Conservation (phyloP, 1,284 basidiomycete genomes). For the Wolfiporia cocos region DNA sequence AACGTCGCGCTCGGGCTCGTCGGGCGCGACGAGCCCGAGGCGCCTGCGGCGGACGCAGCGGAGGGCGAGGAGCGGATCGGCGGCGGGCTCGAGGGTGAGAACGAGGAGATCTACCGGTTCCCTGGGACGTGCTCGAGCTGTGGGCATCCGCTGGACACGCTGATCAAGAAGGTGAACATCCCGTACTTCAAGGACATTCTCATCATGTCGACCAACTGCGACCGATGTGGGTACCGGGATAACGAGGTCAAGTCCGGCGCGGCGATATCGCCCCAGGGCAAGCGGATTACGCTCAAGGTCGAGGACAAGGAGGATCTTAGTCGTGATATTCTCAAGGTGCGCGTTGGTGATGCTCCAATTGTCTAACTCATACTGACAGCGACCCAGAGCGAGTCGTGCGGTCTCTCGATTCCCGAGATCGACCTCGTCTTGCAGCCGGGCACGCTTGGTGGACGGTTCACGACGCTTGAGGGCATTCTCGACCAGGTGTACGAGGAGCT, state of each 20-base stretch:
- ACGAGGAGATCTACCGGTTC: constrained; percentile 91
- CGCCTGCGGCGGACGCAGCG: constrained; percentile 23
- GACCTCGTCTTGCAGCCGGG: constrained; percentile 90
- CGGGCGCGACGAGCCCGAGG: constrained; percentile 38
- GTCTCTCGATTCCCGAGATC: constrained; percentile 91
- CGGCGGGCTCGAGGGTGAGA: constrained; percentile 28
- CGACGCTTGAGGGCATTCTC: constrained; percentile 93
- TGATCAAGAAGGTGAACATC: constrained; percentile 96
- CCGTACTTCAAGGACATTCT: constrained; percentile 99
- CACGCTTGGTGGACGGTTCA: constrained; percentile 97
- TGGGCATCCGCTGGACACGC: constrained; percentile 76
- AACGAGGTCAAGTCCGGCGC: constrained; percentile 96
- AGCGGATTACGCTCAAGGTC: constrained; percentile 85
- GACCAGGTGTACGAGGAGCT: constrained; percentile 96
- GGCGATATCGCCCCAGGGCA: constrained; percentile 83
- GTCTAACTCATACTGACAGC: background rate
- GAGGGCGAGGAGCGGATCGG: constrained; percentile 29
- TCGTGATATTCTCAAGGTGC: constrained; percentile 89
- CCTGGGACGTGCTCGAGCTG: constrained; percentile 89
- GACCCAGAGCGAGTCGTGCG: constrained; percentile 83
- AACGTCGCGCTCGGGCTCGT: constrained; percentile 79
- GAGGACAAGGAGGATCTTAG: constrained; percentile 93
- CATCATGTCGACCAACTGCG: constrained; percentile 99
- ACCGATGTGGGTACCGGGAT: constrained; percentile 91
- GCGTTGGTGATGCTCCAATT: constrained; percentile 8